Base-by-base conservation (phyloP, 164 flowering plant genomes). In the Tetracentron sinense region DNA sequence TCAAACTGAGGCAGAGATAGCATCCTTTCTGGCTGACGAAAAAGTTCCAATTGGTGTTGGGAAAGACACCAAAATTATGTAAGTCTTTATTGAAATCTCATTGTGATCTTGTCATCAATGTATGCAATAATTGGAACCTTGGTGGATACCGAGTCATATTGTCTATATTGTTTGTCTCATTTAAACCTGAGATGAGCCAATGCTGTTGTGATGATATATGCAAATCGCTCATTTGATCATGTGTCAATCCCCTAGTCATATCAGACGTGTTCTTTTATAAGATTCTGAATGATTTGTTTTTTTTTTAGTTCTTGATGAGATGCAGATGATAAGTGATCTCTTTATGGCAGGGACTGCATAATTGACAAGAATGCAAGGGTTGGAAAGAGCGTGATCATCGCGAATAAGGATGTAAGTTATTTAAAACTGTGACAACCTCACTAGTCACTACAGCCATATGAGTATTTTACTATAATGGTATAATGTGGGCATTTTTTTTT, bases 41-140 rank as follows among this genome's bases (percentile, higher is more conserved):
- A 85, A 83, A 57, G 84, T 91, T 52, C 96, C 97, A 22, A 79
- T 88, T n/a, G 97, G 97, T 31, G 75, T 91, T 7, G 97, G 97
- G 31, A 44, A 64, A 58, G 78, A 85, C 42, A 80, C 96, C 16
- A 88, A 84, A 63, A 88, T 87, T 60, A 83, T 87, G 97, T 90
- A 59, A 27, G 48, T 15, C 6, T 21, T 30, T 46, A 55, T 15
- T 57, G 26, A 12, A 26, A 27, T 31, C 4, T 31, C 31, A 4
- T 26, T 26, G 31, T 25, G 15, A 8, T 25, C 22, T 15, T 14
- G 20, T 46, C 21, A 19, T 46, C 4, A 11, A 19, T 46, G 49
- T 46, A 46, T 11, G 20, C 15, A 20, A 46, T 16, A 6, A 8
- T 3, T 38, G 14, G 4, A 8, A 38, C 17, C 20, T 2, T 19